phyloP scores from a whole-genome alignment of 225 moss, liverwort and hornwort species.

The Anthoceros angustus region DNA sequence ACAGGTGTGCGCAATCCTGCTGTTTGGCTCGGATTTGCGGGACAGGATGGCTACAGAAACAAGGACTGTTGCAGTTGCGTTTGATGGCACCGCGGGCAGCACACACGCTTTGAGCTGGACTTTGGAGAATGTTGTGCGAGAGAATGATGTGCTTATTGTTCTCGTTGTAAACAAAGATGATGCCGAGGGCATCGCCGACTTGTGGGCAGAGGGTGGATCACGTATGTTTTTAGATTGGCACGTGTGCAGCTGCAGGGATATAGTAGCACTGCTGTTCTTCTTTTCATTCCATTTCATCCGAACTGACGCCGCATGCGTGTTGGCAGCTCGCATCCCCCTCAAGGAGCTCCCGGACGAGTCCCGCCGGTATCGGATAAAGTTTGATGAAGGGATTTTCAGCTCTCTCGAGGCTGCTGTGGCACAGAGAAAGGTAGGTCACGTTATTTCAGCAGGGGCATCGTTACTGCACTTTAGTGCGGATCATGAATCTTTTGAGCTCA shows the following conservation, averaged over 20 bases:
- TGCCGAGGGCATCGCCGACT: slow-evolving; percentile 24
- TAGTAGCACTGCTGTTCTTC: neutral
- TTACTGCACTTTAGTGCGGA: no score
- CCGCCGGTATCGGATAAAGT: neutral
- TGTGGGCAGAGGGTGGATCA: slow-evolving; percentile 38
- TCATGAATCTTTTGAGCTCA: neutral
- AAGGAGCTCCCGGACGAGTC: neutral
- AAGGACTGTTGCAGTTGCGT: slow-evolving; percentile 43
- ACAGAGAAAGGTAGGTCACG: neutral
- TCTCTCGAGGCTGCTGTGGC: neutral
- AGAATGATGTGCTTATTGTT: slow-evolving; percentile 39
- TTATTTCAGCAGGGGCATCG: neutral
- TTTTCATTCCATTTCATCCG: no score
- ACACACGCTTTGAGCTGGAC: slow-evolving; percentile 51
- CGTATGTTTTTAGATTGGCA: slow-evolving; percentile 18
- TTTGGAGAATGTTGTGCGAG: slow-evolving; percentile 40
- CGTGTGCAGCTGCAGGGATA: neutral
- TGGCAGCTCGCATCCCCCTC: neutral
- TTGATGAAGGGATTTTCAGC: neutral
- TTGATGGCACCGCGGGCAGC: slow-evolving; percentile 54
- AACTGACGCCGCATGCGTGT: neutral
- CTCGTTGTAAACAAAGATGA: slow-evolving; percentile 45
- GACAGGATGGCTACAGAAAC: neutral
- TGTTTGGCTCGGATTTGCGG: no score
- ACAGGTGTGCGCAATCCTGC: no score